phyloP scores from a whole-genome alignment of 2,329 filamentous ascomycete genomes.

The Emericellopsis atlantica region DNA sequence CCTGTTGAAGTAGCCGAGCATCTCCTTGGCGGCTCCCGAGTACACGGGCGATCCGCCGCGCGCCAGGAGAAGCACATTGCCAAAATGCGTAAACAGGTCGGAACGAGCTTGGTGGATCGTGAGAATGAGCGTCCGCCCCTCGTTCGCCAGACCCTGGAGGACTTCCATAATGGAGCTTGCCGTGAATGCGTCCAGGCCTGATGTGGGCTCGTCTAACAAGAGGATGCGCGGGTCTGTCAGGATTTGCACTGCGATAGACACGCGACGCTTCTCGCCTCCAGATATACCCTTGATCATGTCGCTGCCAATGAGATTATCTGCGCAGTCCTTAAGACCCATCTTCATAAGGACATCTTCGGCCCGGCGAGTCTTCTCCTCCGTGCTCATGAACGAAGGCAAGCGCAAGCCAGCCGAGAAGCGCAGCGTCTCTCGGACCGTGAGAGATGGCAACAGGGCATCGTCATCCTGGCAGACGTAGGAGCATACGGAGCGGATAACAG shows the following conservation, averaged over 20 bases:
- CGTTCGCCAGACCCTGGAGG: slow-evolving; percentile 54
- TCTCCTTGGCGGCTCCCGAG: slow-evolving; percentile 46
- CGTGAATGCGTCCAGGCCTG: slow-evolving; percentile 66
- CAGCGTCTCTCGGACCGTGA: slow-evolving; percentile 66
- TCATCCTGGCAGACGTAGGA: slow-evolving; percentile 73
- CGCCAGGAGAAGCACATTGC: slow-evolving; percentile 58
- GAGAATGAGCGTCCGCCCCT: slow-evolving; percentile 63
- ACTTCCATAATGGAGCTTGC: slow-evolving; percentile 68
- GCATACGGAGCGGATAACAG: slow-evolving; percentile 58
- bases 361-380: slow-evolving; percentile 50
- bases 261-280: slow-evolving; percentile 65
- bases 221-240: slow-evolving; percentile 63
- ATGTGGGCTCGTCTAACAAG: slow-evolving; percentile 65
- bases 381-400: slow-evolving; percentile 58
- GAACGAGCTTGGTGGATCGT: slow-evolving; percentile 70
- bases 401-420: slow-evolving; percentile 59
- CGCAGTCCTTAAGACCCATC: slow-evolving; percentile 68
- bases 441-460: slow-evolving; percentile 58
- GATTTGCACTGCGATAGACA: slow-evolving; percentile 67
- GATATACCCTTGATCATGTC: slow-evolving; percentile 67
- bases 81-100: slow-evolving; percentile 59
- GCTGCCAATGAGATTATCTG: slow-evolving; percentile 60
- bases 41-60: slow-evolving; percentile 58
- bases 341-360: slow-evolving; percentile 63
- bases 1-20: slow-evolving; percentile 51